Conservation (phyloP, 228 moss, liverwort and hornwort species). For the Sphagnum magellanicum region DNA sequence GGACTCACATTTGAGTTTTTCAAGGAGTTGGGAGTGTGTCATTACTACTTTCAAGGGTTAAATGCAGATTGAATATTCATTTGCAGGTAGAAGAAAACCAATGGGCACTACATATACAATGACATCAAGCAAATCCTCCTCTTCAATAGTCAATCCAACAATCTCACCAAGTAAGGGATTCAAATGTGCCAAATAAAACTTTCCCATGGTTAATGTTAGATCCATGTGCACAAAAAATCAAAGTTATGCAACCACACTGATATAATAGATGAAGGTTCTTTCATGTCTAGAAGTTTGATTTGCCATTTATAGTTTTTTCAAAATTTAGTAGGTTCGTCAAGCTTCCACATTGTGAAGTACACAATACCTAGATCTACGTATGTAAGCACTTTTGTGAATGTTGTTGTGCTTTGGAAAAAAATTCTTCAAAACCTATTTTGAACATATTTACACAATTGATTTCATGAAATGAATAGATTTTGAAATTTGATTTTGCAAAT, state of each 20-base stretch:
- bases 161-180: slow-evolving; percentile 83
- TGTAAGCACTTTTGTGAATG: neutral
- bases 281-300: no score
- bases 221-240: slow-evolving; percentile 49
- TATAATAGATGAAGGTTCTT: neutral
- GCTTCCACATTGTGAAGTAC: no score
- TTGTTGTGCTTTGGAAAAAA: neutral
- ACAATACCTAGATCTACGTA: neutral
- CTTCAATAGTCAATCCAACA: slow-evolving; percentile 69
- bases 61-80: slow-evolving; percentile 66
- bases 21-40: no score
- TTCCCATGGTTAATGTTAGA: slow-evolving; percentile 74
- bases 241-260: neutral
- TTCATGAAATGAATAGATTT: neutral
- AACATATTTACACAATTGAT: neutral
- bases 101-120: slow-evolving; percentile 54
- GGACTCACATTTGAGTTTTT: no score
- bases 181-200: slow-evolving; percentile 74
- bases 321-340: no score
- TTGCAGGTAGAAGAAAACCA: slow-evolving; percentile 67
- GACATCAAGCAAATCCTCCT: slow-evolving; percentile 73
- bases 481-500: neutral
- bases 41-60: slow-evolving; percentile 93
- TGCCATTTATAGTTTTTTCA: no score
- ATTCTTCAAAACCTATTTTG: neutral